phyloP scores from a whole-genome alignment of 2,329 filamentous ascomycete species.

The Huntiella omanensis region DNA sequence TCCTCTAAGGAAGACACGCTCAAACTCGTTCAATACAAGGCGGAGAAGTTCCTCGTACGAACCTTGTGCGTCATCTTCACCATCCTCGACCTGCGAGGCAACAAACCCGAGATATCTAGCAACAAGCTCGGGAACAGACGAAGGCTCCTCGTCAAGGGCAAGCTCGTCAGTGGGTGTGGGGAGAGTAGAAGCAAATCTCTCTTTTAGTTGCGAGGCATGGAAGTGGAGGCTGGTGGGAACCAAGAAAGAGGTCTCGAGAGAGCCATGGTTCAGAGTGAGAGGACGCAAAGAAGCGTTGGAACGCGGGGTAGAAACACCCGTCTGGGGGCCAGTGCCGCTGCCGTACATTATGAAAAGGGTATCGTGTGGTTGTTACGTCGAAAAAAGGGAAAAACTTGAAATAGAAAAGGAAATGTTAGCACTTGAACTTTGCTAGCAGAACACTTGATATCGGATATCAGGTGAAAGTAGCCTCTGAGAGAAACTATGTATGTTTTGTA shows the following conservation, averaged over 20 bases:
- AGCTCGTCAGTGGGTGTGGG: slow-evolving; percentile 90
- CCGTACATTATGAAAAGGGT: slow-evolving; percentile 54
- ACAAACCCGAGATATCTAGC: slow-evolving; percentile 86
- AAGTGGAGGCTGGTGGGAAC: slow-evolving; percentile 92
- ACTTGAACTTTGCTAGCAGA: too few relatives aligned
- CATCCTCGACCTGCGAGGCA: slow-evolving; percentile 74
- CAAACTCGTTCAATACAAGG: slow-evolving; percentile 85
- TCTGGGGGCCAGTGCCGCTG: slow-evolving; percentile 66
- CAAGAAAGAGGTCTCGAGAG: slow-evolving; percentile 88
- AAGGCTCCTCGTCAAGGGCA: slow-evolving; percentile 97
- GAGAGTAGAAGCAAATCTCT: slow-evolving; percentile 67
- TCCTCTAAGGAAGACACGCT: slow-evolving; percentile 80
- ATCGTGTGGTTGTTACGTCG: not conserved
- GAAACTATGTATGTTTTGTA: not conserved
- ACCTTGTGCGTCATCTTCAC: slow-evolving; percentile 73
- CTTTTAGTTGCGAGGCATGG: slow-evolving; percentile 85
- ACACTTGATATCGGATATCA: too few relatives aligned
- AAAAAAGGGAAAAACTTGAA: slow-evolving; percentile 1
- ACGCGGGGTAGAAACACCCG: slow-evolving; percentile 89
- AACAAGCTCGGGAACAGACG: slow-evolving; percentile 79
- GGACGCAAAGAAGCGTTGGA: slow-evolving; percentile 85
- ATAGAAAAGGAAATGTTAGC: not conserved
- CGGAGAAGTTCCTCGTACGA: slow-evolving; percentile 88
- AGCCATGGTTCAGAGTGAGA: slow-evolving; percentile 77
- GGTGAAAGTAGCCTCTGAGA: not conserved